A percentile compares a stretch with the other conserved stretches of the same genome.
phyloP scores from a whole-genome alignment of 2,329 filamentous ascomycete species.

The Venturia oleaginea region DNA sequence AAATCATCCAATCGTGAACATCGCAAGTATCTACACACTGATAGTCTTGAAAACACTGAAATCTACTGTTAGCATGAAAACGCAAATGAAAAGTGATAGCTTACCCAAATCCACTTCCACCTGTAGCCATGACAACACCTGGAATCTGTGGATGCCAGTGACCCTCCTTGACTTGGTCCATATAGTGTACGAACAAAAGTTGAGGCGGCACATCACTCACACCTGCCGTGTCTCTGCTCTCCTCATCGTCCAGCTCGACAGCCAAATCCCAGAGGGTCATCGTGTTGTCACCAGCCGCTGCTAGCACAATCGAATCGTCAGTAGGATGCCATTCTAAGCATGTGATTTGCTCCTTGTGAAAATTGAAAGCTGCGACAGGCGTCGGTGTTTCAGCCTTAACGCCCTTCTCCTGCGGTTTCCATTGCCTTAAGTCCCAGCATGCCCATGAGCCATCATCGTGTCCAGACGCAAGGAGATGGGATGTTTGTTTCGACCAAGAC shows the following conservation, averaged over 20 bases:
- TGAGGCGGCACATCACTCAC: slow-evolving; percentile 89
- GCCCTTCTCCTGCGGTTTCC: slow-evolving; percentile 59
- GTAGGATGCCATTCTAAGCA: slow-evolving; percentile 95
- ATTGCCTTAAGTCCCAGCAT: slow-evolving; percentile 92
- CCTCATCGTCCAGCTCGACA: slow-evolving; percentile 93
- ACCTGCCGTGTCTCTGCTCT: slow-evolving; percentile 80
- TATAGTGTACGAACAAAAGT: slow-evolving; percentile 92
- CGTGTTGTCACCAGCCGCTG: slow-evolving; percentile 87
- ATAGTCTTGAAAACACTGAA: slow-evolving; percentile 31
- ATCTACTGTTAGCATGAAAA: neutral
- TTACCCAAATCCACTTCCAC: slow-evolving; percentile 69
- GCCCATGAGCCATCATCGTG: slow-evolving; percentile 91
- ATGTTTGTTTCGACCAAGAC: slow-evolving; percentile 84
- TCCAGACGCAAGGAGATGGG: slow-evolving; percentile 82
- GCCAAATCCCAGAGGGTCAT: slow-evolving; percentile 94
- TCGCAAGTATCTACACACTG: slow-evolving; percentile 23
- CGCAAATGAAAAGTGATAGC: slow-evolving; percentile 19
- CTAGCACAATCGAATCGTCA: slow-evolving; percentile 89
- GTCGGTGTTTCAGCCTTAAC: slow-evolving; percentile 46
- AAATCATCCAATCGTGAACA: neutral
- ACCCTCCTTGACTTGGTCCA: slow-evolving; percentile 86
- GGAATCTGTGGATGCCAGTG: slow-evolving; percentile 98
- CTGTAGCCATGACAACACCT: slow-evolving; percentile 80
- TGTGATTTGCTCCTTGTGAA: slow-evolving; percentile 95
- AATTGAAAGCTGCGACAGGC: slow-evolving; percentile 86